These are phyloP conservation scores for Mortierella sp. DNA, from an alignment of 371 early-diverging fungal species.

Conservation along the genomic window DNA sequence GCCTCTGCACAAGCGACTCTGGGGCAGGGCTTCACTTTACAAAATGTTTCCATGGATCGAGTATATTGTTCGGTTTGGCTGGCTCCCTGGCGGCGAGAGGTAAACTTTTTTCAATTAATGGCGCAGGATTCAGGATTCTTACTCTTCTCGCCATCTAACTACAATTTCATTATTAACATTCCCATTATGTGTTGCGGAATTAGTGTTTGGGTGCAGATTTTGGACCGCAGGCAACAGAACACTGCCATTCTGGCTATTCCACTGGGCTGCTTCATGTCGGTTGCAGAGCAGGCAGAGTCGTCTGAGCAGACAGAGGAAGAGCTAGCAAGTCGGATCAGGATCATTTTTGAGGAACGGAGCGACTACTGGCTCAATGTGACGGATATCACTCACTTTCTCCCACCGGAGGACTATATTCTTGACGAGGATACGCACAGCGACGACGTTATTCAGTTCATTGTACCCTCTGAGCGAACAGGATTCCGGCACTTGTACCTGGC, in stretches of 20 bases:
- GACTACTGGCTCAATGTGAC: slow-evolving; percentile 77
- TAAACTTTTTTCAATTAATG: slow-evolving; percentile 20
- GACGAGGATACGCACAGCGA: background rate
- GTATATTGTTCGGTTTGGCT: slow-evolving; percentile 83
- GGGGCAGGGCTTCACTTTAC: slow-evolving; percentile 62
- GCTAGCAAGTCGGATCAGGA: slow-evolving; percentile 54
- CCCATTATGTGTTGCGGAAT: background rate
- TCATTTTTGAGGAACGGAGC: slow-evolving; percentile 74
- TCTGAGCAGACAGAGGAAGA: slow-evolving; percentile 43
- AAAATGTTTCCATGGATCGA: slow-evolving; percentile 80
- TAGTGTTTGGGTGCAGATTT: slow-evolving; percentile 79
- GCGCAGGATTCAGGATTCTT: background rate
- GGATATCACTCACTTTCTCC: slow-evolving; percentile 68
- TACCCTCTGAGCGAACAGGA: slow-evolving; percentile 77
- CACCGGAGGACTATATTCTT: slow-evolving; percentile 18
- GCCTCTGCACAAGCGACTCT: slow-evolving; percentile 65
- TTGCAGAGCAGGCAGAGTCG: slow-evolving; percentile 48
- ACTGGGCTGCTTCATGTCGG: slow-evolving; percentile 60
- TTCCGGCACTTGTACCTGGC: slow-evolving; percentile 79
- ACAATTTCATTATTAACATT: background rate
- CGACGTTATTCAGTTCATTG: slow-evolving; percentile 62
- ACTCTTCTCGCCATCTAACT: background rate
- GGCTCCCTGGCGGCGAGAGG: slow-evolving; percentile 77
- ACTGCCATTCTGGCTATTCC: slow-evolving; percentile 69
- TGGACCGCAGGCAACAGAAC: slow-evolving; percentile 74